Percentiles rank a stretch among this genome's conserved stretches.
Conservation (phyloP, 306 rosid species). For the Ormosia emarginata region DNA sequence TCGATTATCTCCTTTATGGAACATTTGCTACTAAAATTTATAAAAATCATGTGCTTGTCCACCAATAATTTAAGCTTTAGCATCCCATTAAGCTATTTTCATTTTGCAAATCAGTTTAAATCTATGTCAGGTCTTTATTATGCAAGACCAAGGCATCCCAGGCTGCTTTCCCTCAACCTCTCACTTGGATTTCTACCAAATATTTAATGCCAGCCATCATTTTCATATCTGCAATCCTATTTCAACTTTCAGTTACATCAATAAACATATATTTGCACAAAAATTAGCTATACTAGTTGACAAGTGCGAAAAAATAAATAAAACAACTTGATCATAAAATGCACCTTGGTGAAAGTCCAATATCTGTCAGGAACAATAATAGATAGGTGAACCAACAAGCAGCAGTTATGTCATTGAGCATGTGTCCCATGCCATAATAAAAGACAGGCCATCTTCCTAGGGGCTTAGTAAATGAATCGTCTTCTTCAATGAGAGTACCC, state of each 20-base stretch:
- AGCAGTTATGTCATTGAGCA: constrained; percentile 97
- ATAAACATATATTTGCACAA: not conserved
- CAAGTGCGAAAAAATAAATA: not conserved
- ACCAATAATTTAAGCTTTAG: not conserved
- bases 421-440: constrained; percentile 89
- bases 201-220: not conserved
- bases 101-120: not conserved
- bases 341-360: constrained; percentile 86
- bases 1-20: not conserved
- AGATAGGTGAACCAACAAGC: constrained; percentile 97
- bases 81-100: not conserved
- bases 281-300: not conserved
- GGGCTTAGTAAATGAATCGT: constrained; percentile 43
- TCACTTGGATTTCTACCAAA: not conserved
- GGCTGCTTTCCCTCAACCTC: not conserved
- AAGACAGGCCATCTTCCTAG: constrained; percentile 68
- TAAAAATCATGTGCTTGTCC: not conserved
- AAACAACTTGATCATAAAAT: not conserved
- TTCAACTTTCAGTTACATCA: not conserved
- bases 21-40: not conserved
- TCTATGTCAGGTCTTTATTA: not conserved
- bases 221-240: not conserved
- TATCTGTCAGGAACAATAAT: constrained; percentile 78
- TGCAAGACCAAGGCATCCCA: not conserved
- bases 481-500: constrained; percentile 50